phyloP scores from a whole-genome alignment of 2,329 filamentous ascomycete species.

The Drechslerella coelobrocha region DNA sequence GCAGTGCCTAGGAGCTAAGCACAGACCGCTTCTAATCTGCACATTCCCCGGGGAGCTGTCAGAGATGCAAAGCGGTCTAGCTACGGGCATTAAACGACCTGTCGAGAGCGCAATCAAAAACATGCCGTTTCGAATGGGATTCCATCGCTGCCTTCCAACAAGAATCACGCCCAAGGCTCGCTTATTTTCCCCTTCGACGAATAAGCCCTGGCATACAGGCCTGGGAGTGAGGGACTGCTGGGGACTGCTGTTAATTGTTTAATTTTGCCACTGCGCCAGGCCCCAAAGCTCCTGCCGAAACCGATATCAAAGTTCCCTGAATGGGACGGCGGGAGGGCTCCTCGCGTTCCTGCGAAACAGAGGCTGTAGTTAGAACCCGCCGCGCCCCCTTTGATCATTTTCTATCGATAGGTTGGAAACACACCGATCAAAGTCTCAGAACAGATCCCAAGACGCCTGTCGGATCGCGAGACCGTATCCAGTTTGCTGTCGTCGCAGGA shows the following conservation, averaged over 20 bases:
- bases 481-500: background rate
- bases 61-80: background rate
- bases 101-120: slow-evolving; percentile 16
- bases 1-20: background rate
- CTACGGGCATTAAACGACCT: slow-evolving; percentile 23
- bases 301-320: background rate
- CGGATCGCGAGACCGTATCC: slow-evolving; percentile 34
- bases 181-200: slow-evolving; percentile 20
- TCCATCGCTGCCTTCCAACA: slow-evolving; percentile 41
- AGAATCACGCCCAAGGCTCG: slow-evolving; percentile 14
- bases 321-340: background rate
- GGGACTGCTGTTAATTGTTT: no score
- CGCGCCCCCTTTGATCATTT: background rate
- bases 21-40: slow-evolving; percentile 7
- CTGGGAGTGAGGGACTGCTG: no score
- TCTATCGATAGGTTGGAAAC: slow-evolving; percentile 44
- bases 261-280: slow-evolving; percentile 19
- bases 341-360: slow-evolving; percentile 17
- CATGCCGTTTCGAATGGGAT: slow-evolving; percentile 29
- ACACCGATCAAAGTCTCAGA: slow-evolving; percentile 14
- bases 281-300: slow-evolving; percentile 46
- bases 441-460: slow-evolving; percentile 8
- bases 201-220: slow-evolving; percentile 7
- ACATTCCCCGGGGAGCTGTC: slow-evolving; percentile 26
- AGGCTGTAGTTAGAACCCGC: background rate